Evolutionary conservation across 2,329 filamentous ascomycete genomes (phyloP).

Genomic region (Claviceps cyperi): DNA sequence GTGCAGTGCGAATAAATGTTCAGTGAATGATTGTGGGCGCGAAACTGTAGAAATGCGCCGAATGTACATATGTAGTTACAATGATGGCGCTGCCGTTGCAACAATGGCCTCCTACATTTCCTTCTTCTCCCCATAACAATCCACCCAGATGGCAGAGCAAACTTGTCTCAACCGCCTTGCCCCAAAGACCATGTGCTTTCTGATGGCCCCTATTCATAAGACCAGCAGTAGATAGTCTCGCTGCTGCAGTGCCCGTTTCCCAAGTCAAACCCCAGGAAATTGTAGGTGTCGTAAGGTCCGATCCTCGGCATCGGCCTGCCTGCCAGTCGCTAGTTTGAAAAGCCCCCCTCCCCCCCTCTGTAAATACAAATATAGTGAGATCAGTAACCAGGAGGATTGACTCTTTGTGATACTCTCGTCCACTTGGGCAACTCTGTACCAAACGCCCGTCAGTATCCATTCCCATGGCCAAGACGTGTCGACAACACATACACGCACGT

Average conservation of each 20-base stretch:
- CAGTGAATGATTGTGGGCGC: neutral
- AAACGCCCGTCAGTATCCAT: conserved; percentile 8
- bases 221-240: too few species aligned
- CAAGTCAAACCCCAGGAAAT: too few species aligned
- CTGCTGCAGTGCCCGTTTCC: too few species aligned
- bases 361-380: neutral
- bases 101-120: too few species aligned
- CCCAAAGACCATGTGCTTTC: neutral
- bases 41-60: neutral
- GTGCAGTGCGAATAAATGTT: neutral
- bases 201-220: neutral
- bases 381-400: conserved; percentile 92
- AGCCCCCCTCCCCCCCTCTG: too few species aligned
- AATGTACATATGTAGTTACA: neutral
- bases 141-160: neutral
- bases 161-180: neutral
- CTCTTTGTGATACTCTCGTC: conserved; percentile 84
- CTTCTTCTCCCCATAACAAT: neutral
- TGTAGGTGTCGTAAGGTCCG: too few species aligned
- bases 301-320: neutral
- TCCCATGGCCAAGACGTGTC: neutral
- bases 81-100: neutral
- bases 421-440: conserved; percentile 66
- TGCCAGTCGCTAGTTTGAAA: neutral
- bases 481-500: neutral